Evolutionary conservation across 768 basidiomycete genomes (phyloP), one percentile per base, ranked within the genome.

Genomic region (Kwoniella mangroviensis): DNA sequence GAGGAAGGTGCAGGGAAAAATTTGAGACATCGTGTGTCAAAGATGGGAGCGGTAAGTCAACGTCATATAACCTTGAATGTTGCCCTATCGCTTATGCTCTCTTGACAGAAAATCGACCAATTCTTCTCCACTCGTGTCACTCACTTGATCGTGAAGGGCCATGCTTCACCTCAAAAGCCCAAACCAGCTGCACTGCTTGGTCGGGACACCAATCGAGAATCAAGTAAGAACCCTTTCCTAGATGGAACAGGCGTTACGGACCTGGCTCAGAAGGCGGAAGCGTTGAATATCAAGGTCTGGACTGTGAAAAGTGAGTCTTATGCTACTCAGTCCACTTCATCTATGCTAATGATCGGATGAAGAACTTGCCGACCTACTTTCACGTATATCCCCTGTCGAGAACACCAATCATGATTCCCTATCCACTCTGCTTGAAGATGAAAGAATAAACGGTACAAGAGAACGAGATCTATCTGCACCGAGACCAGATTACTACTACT

Each of bases 401-500:
- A 73, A 65, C 61, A 70, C 70, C 58, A 72, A 62, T 34, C 62
- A 73, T 24, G 71, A 80, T 45, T 79, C 84, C 6, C 83, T 86
- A 26, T 85, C 84, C 0, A 78, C 83, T 28, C 84, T 86, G 13
- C 84, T 87, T 40, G 89, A 92, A 75, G 90, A 91, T 21, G 97
- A 98, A 81, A 90, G 89, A 70, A 83, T 92, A 52, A 89, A 93
- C 72, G 97, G 97, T 56, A 91, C 89, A 1, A 90, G 89, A 19
- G 97, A 99, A 85, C 92, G 96, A 56, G 97, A 99, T 84, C 90
- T 93, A 1, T 90, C 88, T 21, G 92, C 94, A 71, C 92, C 88
- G 71, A 89, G 94, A 60, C 90, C 91, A 72, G 94, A 95, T 82
- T 93, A 89, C 79, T 88, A 87, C 67, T 99, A 98, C 82, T 98